A percentile compares a stretch with the other conserved stretches of the same genome.
phyloP scores from a whole-genome alignment of 768 basidiomycete species.

The Tricholoma terreum region DNA sequence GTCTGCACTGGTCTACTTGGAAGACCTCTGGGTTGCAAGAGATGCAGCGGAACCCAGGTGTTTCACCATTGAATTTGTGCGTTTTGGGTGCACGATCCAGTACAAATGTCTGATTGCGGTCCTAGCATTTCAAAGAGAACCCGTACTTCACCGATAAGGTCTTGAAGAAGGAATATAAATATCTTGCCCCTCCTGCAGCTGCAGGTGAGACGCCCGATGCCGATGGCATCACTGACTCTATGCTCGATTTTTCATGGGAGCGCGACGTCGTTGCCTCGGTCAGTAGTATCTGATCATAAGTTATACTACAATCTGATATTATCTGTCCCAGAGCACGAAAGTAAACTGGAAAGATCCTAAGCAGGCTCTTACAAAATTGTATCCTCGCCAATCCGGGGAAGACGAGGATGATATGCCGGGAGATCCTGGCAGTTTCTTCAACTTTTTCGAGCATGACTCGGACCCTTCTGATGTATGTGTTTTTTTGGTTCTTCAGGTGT shows the following conservation, averaged over 20 bases:
- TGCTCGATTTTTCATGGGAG: slow-evolving; percentile 81
- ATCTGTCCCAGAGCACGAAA: slow-evolving; percentile 47
- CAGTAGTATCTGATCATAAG: slow-evolving; percentile 17
- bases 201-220: slow-evolving; percentile 59
- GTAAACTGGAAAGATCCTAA: slow-evolving; percentile 81
- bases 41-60: slow-evolving; percentile 73
- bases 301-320: slow-evolving; percentile 7
- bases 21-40: slow-evolving; percentile 81
- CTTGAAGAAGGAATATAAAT: slow-evolving; percentile 82
- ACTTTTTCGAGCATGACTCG: slow-evolving; percentile 68
- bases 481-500: neutral
- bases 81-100: slow-evolving; percentile 29
- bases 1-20: slow-evolving; percentile 77
- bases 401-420: slow-evolving; percentile 56
- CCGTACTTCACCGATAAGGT: slow-evolving; percentile 76
- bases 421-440: slow-evolving; percentile 85
- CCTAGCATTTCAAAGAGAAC: slow-evolving; percentile 81
- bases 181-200: slow-evolving; percentile 50
- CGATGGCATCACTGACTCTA: slow-evolving; percentile 73
- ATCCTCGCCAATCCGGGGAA: slow-evolving; percentile 63
- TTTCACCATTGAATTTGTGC: slow-evolving; percentile 86
- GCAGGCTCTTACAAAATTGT: slow-evolving; percentile 74
- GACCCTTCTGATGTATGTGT: slow-evolving; percentile 67
- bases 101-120: slow-evolving; percentile 4
- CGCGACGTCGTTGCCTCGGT: slow-evolving; percentile 69